Conservation (phyloP, 1,284 basidiomycete genomes). For the Phellinidium pouzarii region DNA sequence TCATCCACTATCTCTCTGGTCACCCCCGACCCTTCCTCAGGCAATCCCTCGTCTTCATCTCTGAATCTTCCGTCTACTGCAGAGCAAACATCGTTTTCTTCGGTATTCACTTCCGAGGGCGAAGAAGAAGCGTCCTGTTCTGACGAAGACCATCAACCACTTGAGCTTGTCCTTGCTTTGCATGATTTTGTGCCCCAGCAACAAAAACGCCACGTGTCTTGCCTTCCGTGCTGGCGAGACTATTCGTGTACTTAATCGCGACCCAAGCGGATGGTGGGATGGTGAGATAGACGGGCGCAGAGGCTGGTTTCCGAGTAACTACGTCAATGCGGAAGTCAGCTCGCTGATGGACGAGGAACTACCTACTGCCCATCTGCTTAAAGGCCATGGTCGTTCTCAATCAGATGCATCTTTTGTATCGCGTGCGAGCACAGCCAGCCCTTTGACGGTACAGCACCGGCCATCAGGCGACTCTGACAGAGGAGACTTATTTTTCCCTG, state of each 20-base stretch:
- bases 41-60: slow-evolving; percentile 48
- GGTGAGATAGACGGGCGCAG: slow-evolving; percentile 81
- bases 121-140: slow-evolving; percentile 6
- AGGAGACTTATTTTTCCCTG: slow-evolving; percentile 13
- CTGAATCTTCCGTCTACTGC: slow-evolving; percentile 31
- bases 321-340: slow-evolving; percentile 61
- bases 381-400: slow-evolving; percentile 8
- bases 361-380: slow-evolving; percentile 33
- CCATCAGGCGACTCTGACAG: slow-evolving; percentile 1
- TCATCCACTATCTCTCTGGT: slow-evolving; percentile 47
- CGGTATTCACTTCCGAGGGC: slow-evolving; percentile 1
- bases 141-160: slow-evolving; percentile 9
- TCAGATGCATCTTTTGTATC: slow-evolving; percentile 15
- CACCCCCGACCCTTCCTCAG: slow-evolving; percentile 47
- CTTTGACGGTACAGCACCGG: background rate
- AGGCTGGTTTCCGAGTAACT: slow-evolving; percentile 99
- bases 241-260: slow-evolving; percentile 83
- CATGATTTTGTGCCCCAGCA: slow-evolving; percentile 78
- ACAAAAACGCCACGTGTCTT: slow-evolving; percentile 75
- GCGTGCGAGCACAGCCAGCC: slow-evolving; percentile 11
- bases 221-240: slow-evolving; percentile 86
- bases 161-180: slow-evolving; percentile 76
- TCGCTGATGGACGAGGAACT: slow-evolving; percentile 47
- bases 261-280: slow-evolving; percentile 97
- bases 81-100: background rate